Base-by-base conservation (phyloP, 2,329 filamentous ascomycete genomes). In the Waltergamsia citrina region DNA sequence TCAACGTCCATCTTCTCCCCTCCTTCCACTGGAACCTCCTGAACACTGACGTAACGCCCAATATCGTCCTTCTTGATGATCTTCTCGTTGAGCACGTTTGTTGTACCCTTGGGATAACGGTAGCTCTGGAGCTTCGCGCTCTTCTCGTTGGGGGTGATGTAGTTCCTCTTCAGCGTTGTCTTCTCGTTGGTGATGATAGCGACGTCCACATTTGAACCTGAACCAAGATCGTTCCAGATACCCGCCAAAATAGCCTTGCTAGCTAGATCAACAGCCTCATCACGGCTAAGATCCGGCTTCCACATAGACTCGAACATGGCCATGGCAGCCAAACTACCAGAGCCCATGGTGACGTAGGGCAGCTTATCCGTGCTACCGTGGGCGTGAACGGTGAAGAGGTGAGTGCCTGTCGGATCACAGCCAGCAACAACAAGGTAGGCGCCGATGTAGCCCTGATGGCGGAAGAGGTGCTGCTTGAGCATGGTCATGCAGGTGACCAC, bases 401-500 rank as follows among this genome's bases (percentile, higher is more conserved):
- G 87, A 29, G 82, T 78, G 51, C 92, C 92, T 1, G 92, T 98
- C 22, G 93, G 90, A 58, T 98, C 92, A 53, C 93, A 88, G 45
- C 92, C 92, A 24, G 92, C 92, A 38, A 98, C 85, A 46, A 98
- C 92, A 38, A 98, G 81, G 63, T 98, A 98, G 43, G 92, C 92
- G 48, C 93, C 92, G 48, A 98, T 94, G 67, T 98, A 76, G 48
- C 92, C 92, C 62, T 98, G 92, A 71, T 98, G 85, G 50, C 85
- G 81, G 82, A 98, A 98, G 42, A 98, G 84, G 62, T 98, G 92
- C 67, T 98, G 92, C 73, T 98, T 98, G 45, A 98, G 81, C 71
- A 98, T 81, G 33, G 92, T 98, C 92, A 98, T 98, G 72, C 88
- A 94, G 42, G 92, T 98, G 47, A 95, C 88, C 48, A 98, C 93